Base-by-base conservation (phyloP, 495 filamentous ascomycete species). In the Cercophora newfieldiana region DNA sequence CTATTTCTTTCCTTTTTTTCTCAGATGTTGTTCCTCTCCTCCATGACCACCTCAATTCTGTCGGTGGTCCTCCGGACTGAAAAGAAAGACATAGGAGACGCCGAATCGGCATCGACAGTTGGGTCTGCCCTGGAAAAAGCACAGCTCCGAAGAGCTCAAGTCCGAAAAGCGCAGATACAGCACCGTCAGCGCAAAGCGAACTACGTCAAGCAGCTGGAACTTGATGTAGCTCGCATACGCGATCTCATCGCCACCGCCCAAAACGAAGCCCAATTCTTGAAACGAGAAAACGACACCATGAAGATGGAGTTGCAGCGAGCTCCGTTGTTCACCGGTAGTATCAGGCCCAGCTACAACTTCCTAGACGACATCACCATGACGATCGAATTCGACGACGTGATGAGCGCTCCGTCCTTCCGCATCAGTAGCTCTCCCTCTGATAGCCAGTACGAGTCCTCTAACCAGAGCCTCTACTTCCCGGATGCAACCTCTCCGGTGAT, bases 151-250 rank as follows among this genome's bases (percentile, higher is more conserved):
- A 74, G 83, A 7, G 77, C 76, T 7, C 83, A 85, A 56, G 83
- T 85, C 55, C 71, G 81, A 24, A 81, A 78, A 61, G 82, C 83
- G 1, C 83, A 85, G 71, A 79, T 77, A 51, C 79, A 82, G 66
- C 83, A 85, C 65, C 80, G 82, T 5, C 79, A 84, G 67, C 78
- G 81, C 29, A 84, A 85, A 68, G 78, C 78, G 24, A 81, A 84
- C 72, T 81, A 84, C 69, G 75, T 82, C 63, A 80, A 79, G 65
- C 68, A 80, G 69, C 77, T 84, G 31, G 83, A 85, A 77, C 71
- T 74, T 67, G 82, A 84, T 59, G 68, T 82, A 1, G 74, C 74
- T 19, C 68, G 72, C 30, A 68, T 81, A 24, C 78, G 83, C 10
- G 78, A 82, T 26, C 65, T 79, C 70, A 83, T 85, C 66, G 71